Base-by-base conservation (phyloP, 176 grass and related monocot genomes). In the Aegilops tauschii region DNA sequence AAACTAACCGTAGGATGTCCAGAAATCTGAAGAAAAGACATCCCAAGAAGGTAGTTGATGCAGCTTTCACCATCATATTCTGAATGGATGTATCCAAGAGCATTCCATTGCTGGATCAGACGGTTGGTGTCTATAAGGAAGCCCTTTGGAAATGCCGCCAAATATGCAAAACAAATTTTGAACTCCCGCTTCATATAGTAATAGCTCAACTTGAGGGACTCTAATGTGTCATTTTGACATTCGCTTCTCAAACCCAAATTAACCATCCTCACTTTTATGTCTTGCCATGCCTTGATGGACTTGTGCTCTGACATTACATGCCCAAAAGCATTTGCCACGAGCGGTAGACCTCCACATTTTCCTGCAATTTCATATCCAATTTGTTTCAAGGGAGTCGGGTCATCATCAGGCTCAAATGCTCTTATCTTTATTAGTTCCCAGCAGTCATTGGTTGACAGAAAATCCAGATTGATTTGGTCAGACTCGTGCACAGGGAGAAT, bases 141-240 rank as follows among this genome's bases (percentile, higher is more conserved):
- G 31, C 82, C 81, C 65, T 94, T 91, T 1, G 89, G 89, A 32
- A 94, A 84, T 42, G 90, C 79, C 61, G 89, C 90, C 62, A 86
- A 87, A 63, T 84, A 93, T 17, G 80, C 84, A 78, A 93, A 93
- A 75, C 89, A 93, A 39, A 79, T 75, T 47, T 93, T 93, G 16
- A 84, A 70, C 23, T 90, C 11, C 0, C 11, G 42, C 14, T 83
- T 68, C 68, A 91, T 80, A 17, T 85, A 76, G 30, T 89, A 65
- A 35, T 89, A 94, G 42, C 92, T 91, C 34, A 89, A 61, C 79
- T 67, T 85, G 8, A 94, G 79, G 50, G 80, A 23, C 14, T 81
- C 45, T 16, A 86, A 81, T 37, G 83, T 71, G 5, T 86, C 45
- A 12, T 32, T 14, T 66, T 66, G 64, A 65, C 20, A 12, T 4